phyloP scores from a whole-genome alignment of 495 filamentous ascomycete species.

The Tuber indicum region DNA sequence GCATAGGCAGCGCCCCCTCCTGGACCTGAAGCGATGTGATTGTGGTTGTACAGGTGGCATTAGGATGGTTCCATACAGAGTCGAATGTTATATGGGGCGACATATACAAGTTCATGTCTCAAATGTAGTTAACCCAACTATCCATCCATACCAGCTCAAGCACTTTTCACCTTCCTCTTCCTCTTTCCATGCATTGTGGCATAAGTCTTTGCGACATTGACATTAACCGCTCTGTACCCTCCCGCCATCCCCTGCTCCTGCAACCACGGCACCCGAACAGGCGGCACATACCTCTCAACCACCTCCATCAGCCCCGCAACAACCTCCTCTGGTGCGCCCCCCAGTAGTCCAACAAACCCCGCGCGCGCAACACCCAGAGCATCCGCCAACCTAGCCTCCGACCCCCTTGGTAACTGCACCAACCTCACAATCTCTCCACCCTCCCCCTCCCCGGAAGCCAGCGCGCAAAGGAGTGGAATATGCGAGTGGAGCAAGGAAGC shows the following conservation, averaged over 20 bases:
- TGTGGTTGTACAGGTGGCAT: background rate
- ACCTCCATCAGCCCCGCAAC: slow-evolving; percentile 40
- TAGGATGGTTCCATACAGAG: background rate
- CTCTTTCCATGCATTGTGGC: background rate
- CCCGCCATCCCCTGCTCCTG: background rate
- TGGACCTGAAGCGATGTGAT: background rate
- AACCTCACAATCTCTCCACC: slow-evolving; percentile 40
- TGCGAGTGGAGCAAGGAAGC: slow-evolving; percentile 45
- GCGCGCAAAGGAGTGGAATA: slow-evolving; percentile 43
- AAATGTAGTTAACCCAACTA: background rate
- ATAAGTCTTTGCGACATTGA: background rate
- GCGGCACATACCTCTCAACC: slow-evolving; percentile 42
- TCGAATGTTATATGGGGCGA: background rate
- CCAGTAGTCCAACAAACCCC: slow-evolving; percentile 46
- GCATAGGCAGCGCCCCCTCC: background rate
- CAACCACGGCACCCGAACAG: slow-evolving; percentile 38
- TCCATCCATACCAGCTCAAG: background rate
- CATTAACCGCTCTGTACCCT: background rate
- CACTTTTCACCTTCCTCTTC: background rate
- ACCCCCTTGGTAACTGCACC: slow-evolving; percentile 43
- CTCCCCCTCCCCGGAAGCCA: slow-evolving; percentile 36
- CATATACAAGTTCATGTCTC: background rate
- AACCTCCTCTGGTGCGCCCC: slow-evolving; percentile 41
- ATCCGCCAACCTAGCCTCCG: slow-evolving; percentile 42
- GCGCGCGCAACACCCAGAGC: slow-evolving; percentile 45